A percentile compares a stretch with the other conserved stretches of the same genome.
These are phyloP conservation scores for Xerocomellus dryophilus DNA, from an alignment of 768 basidiomycete species.

Conservation along the genomic window DNA sequence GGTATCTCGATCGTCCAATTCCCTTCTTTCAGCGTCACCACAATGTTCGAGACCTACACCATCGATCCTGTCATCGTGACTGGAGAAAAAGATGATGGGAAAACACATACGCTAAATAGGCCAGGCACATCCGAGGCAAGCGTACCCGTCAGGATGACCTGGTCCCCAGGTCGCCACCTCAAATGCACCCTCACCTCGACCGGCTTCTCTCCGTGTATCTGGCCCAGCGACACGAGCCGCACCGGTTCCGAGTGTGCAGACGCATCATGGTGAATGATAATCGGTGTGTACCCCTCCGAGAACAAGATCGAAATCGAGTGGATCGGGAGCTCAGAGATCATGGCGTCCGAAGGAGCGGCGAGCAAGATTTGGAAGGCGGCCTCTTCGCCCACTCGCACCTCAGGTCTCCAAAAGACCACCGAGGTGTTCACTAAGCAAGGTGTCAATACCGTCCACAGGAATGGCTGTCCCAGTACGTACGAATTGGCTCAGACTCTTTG, in stretches of 20 bases:
- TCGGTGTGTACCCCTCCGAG: slow-evolving; percentile 44
- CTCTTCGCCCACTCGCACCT: slow-evolving; percentile 56
- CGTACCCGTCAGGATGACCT: slow-evolving; percentile 59
- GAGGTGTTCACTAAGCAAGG: slow-evolving; percentile 53
- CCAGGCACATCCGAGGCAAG: slow-evolving; percentile 50
- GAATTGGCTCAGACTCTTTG: slow-evolving; percentile 57
- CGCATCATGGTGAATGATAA: slow-evolving; percentile 48
- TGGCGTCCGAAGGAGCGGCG: slow-evolving; percentile 45
- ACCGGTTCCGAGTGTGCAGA: slow-evolving; percentile 13
- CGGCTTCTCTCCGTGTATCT: slow-evolving; percentile 39
- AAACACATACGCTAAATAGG: slow-evolving; percentile 49
- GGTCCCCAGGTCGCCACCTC: slow-evolving; percentile 54
- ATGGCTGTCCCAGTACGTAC: slow-evolving; percentile 40
- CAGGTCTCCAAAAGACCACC: slow-evolving; percentile 68
- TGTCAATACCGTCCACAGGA: slow-evolving; percentile 4
- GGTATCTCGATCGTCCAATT: slow-evolving; percentile 68
- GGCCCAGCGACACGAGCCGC: slow-evolving; percentile 40
- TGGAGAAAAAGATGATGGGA: not conserved
- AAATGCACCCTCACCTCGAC: slow-evolving; percentile 41
- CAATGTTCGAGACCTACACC: slow-evolving; percentile 41
- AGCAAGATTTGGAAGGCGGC: slow-evolving; percentile 76
- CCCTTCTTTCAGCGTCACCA: slow-evolving; percentile 54
- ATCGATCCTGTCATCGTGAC: not conserved
- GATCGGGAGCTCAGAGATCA: slow-evolving; percentile 60
- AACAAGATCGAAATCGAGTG: slow-evolving; percentile 59